Evolutionary conservation across 306 rosid species (phyloP).

Genomic region (Coriaria nepalensis): DNA sequence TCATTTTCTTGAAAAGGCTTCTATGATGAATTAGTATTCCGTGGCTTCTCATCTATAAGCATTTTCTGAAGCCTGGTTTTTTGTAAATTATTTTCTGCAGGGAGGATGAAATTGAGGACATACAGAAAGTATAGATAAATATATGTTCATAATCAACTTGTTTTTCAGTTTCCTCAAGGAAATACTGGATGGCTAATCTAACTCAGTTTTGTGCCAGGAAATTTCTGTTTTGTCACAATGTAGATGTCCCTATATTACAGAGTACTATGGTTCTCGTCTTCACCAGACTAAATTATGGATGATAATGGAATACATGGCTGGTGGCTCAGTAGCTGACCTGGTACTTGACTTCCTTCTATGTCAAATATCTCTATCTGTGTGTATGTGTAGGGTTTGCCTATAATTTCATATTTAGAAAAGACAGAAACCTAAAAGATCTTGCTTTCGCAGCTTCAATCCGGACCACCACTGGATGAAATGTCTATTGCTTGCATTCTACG

Average conservation of each 20-base stretch:
- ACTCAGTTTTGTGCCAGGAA: slow-evolving; percentile 67
- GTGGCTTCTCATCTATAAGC: slow-evolving; percentile 11
- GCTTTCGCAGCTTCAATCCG: slow-evolving; percentile 77
- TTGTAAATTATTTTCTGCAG: slow-evolving; percentile 31
- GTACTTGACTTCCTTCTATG: slow-evolving; percentile 25
- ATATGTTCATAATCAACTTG: slow-evolving; percentile 15
- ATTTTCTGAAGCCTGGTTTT: slow-evolving; percentile 18
- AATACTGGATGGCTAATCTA: slow-evolving; percentile 22
- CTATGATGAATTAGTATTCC: background rate
- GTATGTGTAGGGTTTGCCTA: background rate
- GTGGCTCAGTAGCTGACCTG: slow-evolving; percentile 98
- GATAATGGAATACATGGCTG: slow-evolving; percentile 99
- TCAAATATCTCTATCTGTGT: background rate
- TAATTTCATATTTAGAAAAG: slow-evolving; percentile 12
- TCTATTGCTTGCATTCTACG: slow-evolving; percentile 91
- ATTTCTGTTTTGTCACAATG: slow-evolving; percentile 95
- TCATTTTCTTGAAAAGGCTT: too few relatives aligned
- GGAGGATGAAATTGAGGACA: slow-evolving; percentile 97
- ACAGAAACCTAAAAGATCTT: slow-evolving; percentile 15
- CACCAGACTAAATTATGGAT: slow-evolving; percentile 96
- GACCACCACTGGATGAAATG: slow-evolving; percentile 86
- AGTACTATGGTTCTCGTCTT: slow-evolving; percentile 90
- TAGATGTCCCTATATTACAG: slow-evolving; percentile 89
- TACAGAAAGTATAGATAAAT: slow-evolving; percentile 62
- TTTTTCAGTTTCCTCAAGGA: slow-evolving; percentile 8